Evolutionary conservation across 164 flowering plant species (phyloP).

Genomic region (Kalanchoe fedtschenkoi): DNA sequence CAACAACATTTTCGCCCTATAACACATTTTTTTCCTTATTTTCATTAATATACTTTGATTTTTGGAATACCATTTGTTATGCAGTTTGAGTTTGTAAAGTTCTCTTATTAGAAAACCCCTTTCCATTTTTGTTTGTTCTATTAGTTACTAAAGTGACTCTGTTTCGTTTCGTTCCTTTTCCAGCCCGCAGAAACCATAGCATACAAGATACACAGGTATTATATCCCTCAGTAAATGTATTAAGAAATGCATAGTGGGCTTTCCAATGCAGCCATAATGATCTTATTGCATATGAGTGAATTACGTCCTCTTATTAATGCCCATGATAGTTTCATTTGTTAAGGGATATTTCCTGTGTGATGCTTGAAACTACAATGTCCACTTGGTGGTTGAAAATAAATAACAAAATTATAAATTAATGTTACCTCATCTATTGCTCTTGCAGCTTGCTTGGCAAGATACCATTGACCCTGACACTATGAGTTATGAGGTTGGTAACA

Average conservation of each 20-base stretch:
- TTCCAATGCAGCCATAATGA: neutral
- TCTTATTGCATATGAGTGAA: neutral
- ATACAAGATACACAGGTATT: neutral
- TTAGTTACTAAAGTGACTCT: no score
- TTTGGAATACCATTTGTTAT: no score
- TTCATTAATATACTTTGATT: no score
- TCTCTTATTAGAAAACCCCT: no score
- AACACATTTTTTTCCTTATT: no score
- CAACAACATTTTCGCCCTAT: neutral
- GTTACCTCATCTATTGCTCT: neutral
- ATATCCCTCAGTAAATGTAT: neutral
- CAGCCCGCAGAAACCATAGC: neutral
- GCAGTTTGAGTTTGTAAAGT: no score
- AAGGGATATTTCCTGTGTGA: neutral
- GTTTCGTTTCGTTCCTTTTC: neutral
- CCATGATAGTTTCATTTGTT: neutral
- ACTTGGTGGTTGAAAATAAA: neutral
- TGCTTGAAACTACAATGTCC: neutral
- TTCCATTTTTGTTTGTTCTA: neutral
- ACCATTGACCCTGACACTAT: slow-evolving; percentile 76
- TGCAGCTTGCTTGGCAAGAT: slow-evolving; percentile 75
- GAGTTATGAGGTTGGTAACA: slow-evolving; percentile 76
- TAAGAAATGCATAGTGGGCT: neutral
- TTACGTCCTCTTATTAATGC: no score
- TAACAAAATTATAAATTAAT: neutral